Evolutionary conservation across 2,329 filamentous ascomycete genomes (phyloP).

Genomic region (Colletotrichum costaricense): DNA sequence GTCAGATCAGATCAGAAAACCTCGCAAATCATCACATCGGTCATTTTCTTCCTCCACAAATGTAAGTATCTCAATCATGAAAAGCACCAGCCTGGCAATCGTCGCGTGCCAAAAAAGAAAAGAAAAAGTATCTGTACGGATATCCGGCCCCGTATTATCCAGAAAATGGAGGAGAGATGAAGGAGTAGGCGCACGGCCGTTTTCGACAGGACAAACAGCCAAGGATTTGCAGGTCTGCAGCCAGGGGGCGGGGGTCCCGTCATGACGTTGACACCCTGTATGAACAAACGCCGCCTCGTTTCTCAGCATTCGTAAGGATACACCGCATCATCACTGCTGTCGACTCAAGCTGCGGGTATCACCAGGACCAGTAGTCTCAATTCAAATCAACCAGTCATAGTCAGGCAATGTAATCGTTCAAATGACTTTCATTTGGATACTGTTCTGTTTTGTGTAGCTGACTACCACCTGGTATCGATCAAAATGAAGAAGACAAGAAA

Average conservation of each 20-base stretch:
- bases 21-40: too few relatives aligned
- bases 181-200: neutral
- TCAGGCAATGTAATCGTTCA: neutral
- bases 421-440: conserved; percentile 3
- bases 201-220: neutral
- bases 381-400: too few relatives aligned
- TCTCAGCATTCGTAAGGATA: neutral
- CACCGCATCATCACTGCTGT: neutral
- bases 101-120: too few relatives aligned
- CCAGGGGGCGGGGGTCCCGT: neutral
- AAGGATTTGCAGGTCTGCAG: neutral
- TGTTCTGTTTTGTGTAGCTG: neutral
- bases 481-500: neutral
- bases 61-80: too few relatives aligned
- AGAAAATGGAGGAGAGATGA: neutral
- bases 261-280: neutral
- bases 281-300: neutral
- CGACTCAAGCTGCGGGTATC: neutral
- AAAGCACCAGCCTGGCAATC: too few relatives aligned
- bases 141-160: too few relatives aligned
- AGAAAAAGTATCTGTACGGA: too few relatives aligned
- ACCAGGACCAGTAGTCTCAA: neutral
- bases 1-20: too few relatives aligned
- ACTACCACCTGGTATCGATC: conserved; percentile 31
- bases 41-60: too few relatives aligned